These are phyloP conservation scores for Dichotomocladium elegans DNA, from an alignment of 371 early-diverging fungal species.

Conservation along the genomic window DNA sequence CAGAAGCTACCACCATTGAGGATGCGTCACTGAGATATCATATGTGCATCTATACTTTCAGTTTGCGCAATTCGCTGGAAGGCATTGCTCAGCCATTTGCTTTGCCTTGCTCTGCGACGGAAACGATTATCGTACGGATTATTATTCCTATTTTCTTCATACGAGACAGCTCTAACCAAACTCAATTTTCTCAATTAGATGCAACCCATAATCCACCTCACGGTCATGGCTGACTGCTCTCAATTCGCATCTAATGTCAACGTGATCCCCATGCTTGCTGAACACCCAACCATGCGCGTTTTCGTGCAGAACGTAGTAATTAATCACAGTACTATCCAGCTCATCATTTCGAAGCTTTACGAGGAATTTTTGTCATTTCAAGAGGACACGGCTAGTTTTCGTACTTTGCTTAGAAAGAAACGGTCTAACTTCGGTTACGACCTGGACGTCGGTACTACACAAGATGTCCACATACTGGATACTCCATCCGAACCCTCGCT, in stretches of 20 bases:
- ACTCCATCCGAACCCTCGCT: slow-evolving; percentile 17
- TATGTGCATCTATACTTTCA: slow-evolving; percentile 6
- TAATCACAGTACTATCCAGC: slow-evolving; percentile 44
- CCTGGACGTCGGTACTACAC: slow-evolving; percentile 45
- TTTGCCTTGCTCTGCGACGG: slow-evolving; percentile 27
- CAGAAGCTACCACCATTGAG: slow-evolving; percentile 1
- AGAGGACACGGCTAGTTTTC: slow-evolving; percentile 50
- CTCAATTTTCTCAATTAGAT: too few species aligned
- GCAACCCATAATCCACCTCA: slow-evolving; percentile 56
- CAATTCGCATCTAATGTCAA: slow-evolving; percentile 65
- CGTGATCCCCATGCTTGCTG: slow-evolving; percentile 51
- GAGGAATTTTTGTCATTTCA: slow-evolving; percentile 61
- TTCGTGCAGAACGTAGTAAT: slow-evolving; percentile 65
- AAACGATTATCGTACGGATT: slow-evolving; percentile 33
- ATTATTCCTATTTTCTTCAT: too few species aligned
- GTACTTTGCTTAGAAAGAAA: slow-evolving; percentile 41
- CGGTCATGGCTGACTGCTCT: slow-evolving; percentile 75
- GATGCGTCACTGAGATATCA: not conserved
- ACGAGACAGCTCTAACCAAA: too few species aligned
- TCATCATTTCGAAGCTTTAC: slow-evolving; percentile 51
- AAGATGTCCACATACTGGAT: slow-evolving; percentile 18
- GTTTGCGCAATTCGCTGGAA: slow-evolving; percentile 34
- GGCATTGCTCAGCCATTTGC: slow-evolving; percentile 45
- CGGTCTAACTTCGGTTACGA: slow-evolving; percentile 42
- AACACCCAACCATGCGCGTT: slow-evolving; percentile 66